These are phyloP conservation scores for Exophiala calicioides DNA, from an alignment of 2,329 filamentous ascomycete species.

Conservation along the genomic window DNA sequence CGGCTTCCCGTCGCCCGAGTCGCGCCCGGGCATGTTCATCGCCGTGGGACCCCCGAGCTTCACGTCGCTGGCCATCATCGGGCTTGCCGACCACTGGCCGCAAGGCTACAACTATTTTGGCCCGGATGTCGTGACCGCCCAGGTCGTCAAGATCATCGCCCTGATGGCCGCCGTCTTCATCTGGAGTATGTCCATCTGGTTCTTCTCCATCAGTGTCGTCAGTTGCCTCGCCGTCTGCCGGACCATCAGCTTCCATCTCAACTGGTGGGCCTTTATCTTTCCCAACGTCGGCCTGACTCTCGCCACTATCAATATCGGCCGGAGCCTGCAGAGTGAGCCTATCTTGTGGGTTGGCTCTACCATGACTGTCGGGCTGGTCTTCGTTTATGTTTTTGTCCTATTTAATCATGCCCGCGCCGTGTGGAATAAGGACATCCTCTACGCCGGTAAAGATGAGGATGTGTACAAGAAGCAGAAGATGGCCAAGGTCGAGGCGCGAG, in stretches of 20 bases:
- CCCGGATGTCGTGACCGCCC: conserved; percentile 37
- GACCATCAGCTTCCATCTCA: conserved; percentile 51
- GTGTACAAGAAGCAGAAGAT: conserved; percentile 28
- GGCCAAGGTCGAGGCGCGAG: conserved; percentile 18
- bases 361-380: conserved; percentile 57
- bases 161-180: conserved; percentile 58
- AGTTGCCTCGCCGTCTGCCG: conserved; percentile 44
- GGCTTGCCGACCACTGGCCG: conserved; percentile 57
- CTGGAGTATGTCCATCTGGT: conserved; percentile 64
- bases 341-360: conserved; percentile 58
- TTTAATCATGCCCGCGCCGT: conserved; percentile 54
- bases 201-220: conserved; percentile 54
- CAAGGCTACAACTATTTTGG: conserved; percentile 43
- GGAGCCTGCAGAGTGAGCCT: conserved; percentile 53
- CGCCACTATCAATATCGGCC: conserved; percentile 59
- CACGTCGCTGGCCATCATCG: conserved; percentile 69
- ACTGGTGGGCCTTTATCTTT: conserved; percentile 68
- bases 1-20: conserved; percentile 63
- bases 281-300: conserved; percentile 66
- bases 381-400: conserved; percentile 58
- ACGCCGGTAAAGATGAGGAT: conserved; percentile 63
- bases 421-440: conserved; percentile 55
- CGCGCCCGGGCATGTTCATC: conserved; percentile 72
- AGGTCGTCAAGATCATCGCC: conserved; percentile 49
- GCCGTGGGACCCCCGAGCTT: conserved; percentile 74